These are phyloP conservation scores for Zanthoxylum bungeanum DNA, from an alignment of 345 rosid species.

Conservation along the genomic window DNA sequence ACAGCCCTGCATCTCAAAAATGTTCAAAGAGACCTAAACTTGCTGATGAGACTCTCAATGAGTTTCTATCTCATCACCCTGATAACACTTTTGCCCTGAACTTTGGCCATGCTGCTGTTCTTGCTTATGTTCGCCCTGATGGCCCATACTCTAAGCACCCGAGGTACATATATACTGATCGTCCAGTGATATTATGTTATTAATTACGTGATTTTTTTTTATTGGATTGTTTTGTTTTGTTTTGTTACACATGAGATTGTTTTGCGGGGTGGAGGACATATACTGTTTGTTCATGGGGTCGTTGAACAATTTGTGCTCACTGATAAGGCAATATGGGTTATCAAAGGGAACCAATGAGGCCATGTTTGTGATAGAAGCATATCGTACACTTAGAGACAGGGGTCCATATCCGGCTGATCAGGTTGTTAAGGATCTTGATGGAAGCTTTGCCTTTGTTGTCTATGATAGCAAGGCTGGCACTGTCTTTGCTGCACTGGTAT, in stretches of 20 bases:
- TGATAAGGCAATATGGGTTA: slow-evolving; percentile 76
- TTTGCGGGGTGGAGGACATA: slow-evolving; percentile 77
- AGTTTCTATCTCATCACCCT: slow-evolving; percentile 55
- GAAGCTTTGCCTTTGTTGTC: slow-evolving; percentile 80
- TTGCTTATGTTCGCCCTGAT: slow-evolving; percentile 56
- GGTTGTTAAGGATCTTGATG: slow-evolving; percentile 84
- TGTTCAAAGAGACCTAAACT: slow-evolving; percentile 48
- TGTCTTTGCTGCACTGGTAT: slow-evolving; percentile 82
- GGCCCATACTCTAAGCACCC: slow-evolving; percentile 31
- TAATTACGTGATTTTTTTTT: no score
- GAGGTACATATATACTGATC: slow-evolving; percentile 44
- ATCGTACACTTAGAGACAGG: slow-evolving; percentile 79
- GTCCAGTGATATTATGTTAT: no score
- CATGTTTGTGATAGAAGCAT: slow-evolving; percentile 78
- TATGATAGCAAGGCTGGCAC: slow-evolving; percentile 67
- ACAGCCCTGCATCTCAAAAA: slow-evolving; percentile 68
- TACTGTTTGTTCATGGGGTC: slow-evolving; percentile 75
- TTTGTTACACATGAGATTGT: no score
- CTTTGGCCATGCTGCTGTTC: slow-evolving; percentile 67
- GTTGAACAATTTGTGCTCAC: slow-evolving; percentile 57
- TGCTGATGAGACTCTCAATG: slow-evolving; percentile 61
- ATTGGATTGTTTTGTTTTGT: slow-evolving; percentile 17
- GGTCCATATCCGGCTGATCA: slow-evolving; percentile 97
- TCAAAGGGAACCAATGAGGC: slow-evolving; percentile 75
- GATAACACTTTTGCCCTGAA: slow-evolving; percentile 57